Base-by-base conservation (phyloP, 352 stramenopile genomes). In the Plasmopara muralis region DNA sequence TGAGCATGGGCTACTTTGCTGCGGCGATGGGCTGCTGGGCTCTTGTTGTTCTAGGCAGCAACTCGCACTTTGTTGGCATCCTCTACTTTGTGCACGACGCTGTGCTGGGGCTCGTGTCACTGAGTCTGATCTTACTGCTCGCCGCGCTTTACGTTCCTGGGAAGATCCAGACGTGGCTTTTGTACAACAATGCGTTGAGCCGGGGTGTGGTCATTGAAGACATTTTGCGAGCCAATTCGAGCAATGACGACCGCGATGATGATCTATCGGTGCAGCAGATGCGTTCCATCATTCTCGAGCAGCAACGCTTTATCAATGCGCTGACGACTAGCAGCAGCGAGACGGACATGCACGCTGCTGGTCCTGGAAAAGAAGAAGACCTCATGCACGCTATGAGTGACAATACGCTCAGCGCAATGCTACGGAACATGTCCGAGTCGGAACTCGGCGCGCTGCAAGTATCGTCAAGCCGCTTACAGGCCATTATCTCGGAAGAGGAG, bases 141-240 rank as follows among this genome's bases (percentile, higher is more conserved):
- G 83, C 84, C 29, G 89, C 92, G 71, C 87, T 87, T 6, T 83
- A 86, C 53, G 75, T 98, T 41, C 89, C 88, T 12, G 80, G 89
- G 50, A 89, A 96, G 58, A 89, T 98, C 40, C 94, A 98, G 69
- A 98, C 94, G 30, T 98, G 93, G 93, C 70, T 98, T 43, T 73
- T 98, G 2, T 98, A 98, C 74, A 96, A 98, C 73, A 98, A 98
- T 62, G 95, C 95, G 15, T 64, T 98, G 29, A 97, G 88, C 16
- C 79, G 87, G 41, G 95, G 96, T 59, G 94, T 98, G 13, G 95
- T 98, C 31, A 97, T 98, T 25, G 95, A 97, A 55, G 95, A 98
- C 66, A 98, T 98, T 57, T 65, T 98, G 25, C 74, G 78, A 47
- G 60, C 78, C 34, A 89, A 83, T 65, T 85, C 76, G 33, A 66